phyloP scores from a whole-genome alignment of 2,329 filamentous ascomycete species.

The Epichloe gansuensis region DNA sequence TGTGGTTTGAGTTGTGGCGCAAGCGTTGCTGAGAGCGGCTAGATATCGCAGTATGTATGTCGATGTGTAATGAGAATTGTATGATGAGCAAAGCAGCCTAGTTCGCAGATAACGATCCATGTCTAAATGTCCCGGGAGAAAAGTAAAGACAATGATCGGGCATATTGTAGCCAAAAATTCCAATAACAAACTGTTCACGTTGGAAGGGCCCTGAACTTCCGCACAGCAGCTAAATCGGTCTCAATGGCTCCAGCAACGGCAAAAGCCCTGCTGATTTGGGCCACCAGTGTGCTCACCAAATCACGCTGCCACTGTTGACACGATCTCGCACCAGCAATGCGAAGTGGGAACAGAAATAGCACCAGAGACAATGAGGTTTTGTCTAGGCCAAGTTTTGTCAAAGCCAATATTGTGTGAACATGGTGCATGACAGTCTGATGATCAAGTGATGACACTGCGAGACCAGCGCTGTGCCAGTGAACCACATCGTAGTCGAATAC shows the following conservation, averaged over 20 bases:
- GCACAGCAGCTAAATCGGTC: neutral
- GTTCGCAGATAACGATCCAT: no score
- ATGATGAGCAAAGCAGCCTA: neutral
- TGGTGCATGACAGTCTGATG: neutral
- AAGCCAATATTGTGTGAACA: constrained; percentile 12
- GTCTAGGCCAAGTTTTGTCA: constrained; percentile 9
- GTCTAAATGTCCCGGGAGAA: no score
- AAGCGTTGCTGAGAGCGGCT: neutral
- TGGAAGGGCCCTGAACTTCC: neutral
- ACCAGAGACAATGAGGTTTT: constrained; percentile 16
- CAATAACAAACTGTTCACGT: neutral
- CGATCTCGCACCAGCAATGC: constrained; percentile 21
- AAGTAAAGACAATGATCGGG: neutral
- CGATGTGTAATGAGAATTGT: neutral
- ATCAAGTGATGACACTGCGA: neutral
- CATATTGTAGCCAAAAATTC: no score
- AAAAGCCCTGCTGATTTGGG: neutral
- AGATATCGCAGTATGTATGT: neutral
- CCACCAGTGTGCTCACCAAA: neutral
- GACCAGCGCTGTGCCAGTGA: constrained; percentile 13
- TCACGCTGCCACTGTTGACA: constrained; percentile 4
- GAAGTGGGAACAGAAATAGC: constrained; percentile 21
- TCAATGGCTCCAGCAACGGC: neutral
- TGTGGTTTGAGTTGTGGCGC: constrained; percentile 10
- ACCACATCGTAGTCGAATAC: constrained; percentile 23